Percentiles rank a stretch among this genome's conserved stretches.
These are phyloP conservation scores for Dacryopinax primogenitus DNA, from an alignment of 768 basidiomycete genomes.

Conservation along the genomic window DNA sequence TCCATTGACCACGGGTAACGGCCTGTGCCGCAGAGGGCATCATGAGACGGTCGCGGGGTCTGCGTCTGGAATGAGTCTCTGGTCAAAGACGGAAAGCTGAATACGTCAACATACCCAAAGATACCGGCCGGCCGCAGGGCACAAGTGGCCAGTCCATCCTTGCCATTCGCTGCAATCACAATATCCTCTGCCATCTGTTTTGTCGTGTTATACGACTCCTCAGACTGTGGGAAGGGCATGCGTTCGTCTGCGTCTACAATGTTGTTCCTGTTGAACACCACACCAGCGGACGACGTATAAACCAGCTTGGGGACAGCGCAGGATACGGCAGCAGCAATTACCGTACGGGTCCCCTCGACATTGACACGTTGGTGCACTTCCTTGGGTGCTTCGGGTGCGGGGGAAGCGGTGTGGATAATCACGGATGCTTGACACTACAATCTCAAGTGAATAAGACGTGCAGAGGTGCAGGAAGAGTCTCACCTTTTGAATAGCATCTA, in stretches of 20 bases:
- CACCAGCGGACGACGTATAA: constrained; percentile 86
- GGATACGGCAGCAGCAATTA: constrained; percentile 68
- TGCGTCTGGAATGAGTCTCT: constrained; percentile 25
- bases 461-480: constrained; percentile 16
- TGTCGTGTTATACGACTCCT: constrained; percentile 87
- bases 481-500: constrained; percentile 61
- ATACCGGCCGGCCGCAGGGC: constrained; percentile 88
- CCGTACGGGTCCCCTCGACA: constrained; percentile 74
- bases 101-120: constrained; percentile 56
- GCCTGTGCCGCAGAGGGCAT: constrained; percentile 69
- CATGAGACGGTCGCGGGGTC: constrained; percentile 82
- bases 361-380: constrained; percentile 85
- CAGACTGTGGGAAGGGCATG: constrained; percentile 52
- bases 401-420: constrained; percentile 92
- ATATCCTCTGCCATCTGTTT: constrained; percentile 80
- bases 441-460: background rate
- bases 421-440: constrained; percentile 20
- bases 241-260: constrained; percentile 83
- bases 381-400: constrained; percentile 53
- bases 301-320: constrained; percentile 73
- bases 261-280: constrained; percentile 72
- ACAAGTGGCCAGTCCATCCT: constrained; percentile 72
- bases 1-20: constrained; percentile 67
- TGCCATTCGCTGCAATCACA: constrained; percentile 76
- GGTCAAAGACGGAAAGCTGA: background rate